Evolutionary conservation across 768 basidiomycete species (phyloP), one percentile per base, ranked within the genome.

Genomic region (Lepiota subincarnata): DNA sequence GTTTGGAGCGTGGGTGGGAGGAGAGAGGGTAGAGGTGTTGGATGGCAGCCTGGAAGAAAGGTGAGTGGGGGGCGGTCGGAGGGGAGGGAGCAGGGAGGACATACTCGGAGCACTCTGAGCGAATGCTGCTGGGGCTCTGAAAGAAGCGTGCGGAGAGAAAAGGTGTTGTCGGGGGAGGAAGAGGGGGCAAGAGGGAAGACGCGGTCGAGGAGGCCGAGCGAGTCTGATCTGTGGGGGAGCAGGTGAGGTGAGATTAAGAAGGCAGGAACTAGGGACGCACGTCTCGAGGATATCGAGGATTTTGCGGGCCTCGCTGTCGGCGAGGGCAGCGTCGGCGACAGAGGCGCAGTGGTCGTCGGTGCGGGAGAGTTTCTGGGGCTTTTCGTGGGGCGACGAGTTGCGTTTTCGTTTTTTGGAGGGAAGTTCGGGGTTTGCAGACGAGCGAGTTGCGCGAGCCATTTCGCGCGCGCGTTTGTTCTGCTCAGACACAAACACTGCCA

Each of bases 401-500:
- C 87, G 84, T 67, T 89, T 92, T 36, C 89, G 82, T 69, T 90
- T 89, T 64, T 46, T 66, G 58, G 43, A 50, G 57, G 59, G 19
- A 6, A 50, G 57, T 4, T 57, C 38, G 55, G 63, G 53, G 56
- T 68, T 62, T 46, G 65, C 51, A 64, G 75, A 70, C 31, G 81
- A 74, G 60, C 89, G 84, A 67, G 89, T 90, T 65, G 88, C 80
- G 59, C 89, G 78, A 57, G 87, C 86, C 89, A 92, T 90, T 58
- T 63, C 64, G 65, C 49, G 57, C 59, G 60, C 31, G 24, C 24
- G 24, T 5, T 2, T 24, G 24, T 35, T 46, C 31, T 35, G 26
- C 44, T 26, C 44, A 34, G 44, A 46, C 45, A 35, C 45, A 46
- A 46, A 16, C 18, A 20, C 24, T 24, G 2, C 24, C n/a, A 4